Evolutionary conservation across 495 filamentous ascomycete species (phyloP), one percentile per base, ranked within the genome.

Genomic region (Podospora pseudoanserina): DNA sequence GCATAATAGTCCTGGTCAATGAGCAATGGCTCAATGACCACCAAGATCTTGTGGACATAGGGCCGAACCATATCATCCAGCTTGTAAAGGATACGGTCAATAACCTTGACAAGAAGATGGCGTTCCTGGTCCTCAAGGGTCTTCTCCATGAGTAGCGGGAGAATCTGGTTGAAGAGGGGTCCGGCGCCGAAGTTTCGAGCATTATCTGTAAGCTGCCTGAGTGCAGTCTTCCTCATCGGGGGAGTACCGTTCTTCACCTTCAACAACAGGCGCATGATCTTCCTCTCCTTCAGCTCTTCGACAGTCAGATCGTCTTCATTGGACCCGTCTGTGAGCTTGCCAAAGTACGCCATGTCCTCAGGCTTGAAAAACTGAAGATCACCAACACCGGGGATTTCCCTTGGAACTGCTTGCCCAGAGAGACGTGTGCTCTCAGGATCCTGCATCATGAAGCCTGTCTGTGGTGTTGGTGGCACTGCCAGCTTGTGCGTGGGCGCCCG

Each of bases 1-100:
- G 96, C 96, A 82, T 98, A 99, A 79, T 98, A 98, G 80, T 99
- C 96, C 81, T 98, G 95, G 77, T 98, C 96, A 74, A 99, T 99
- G 71, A 99, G 89, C 70, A 99, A 82, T 6, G 96, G 96, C 82
- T 99, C 96, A 73, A 99, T 99, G 79, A 99, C 96, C 67, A 99
- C 96, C 65, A 99, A 84, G 71, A 99, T 97, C 81, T 97, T 97
- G 80, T 99, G 96, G 13, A 97, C 94, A 70, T 92, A 98, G 20
- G 96, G 96, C 56, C 96, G 91, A 60, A 98, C 95, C 70, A 98
- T 86, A 74, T 98, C 95, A 75, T 97, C 96, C 20, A 99, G 86
- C 82, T 99, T 99, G 85, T 97, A 99, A 28, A 99, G 87, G 65
- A 98, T 92, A 77, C 96, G 92, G 74, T 98, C 96, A 78, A 99